Conservation (phyloP, 2,329 filamentous ascomycete species). For the Pleoardoris graminearum region DNA sequence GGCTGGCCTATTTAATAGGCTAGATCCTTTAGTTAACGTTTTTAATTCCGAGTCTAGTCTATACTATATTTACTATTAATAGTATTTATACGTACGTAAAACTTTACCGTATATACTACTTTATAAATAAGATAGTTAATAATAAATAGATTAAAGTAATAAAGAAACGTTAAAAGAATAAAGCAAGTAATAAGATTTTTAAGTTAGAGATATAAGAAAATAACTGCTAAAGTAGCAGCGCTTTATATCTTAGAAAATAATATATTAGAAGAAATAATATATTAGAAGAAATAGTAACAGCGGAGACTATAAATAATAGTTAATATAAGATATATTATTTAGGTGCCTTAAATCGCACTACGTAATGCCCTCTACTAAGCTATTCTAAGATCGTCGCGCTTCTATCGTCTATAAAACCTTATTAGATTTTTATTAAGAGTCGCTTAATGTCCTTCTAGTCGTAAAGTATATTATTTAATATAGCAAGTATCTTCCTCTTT, state of each 20-base stretch:
- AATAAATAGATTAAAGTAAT: too few relatives aligned
- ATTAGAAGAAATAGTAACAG: too few relatives aligned
- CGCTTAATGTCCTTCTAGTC: slow-evolving; percentile 6
- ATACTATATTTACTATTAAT: too few relatives aligned
- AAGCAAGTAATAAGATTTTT: slow-evolving; percentile 4
- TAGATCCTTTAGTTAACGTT: too few relatives aligned
- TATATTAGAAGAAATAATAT: not conserved
- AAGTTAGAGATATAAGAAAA: not conserved
- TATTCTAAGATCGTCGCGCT: slow-evolving; percentile 2
- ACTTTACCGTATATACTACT: too few relatives aligned
- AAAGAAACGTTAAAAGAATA: not conserved
- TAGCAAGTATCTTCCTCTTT: slow-evolving; percentile 7
- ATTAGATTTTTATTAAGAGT: slow-evolving; percentile 9
- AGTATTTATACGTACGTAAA: too few relatives aligned
- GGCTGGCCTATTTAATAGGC: too few relatives aligned
- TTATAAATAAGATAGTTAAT: too few relatives aligned
- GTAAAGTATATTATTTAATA: slow-evolving; percentile 2
- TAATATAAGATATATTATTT: not conserved
- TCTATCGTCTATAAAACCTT: not conserved
- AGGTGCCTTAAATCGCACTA: not conserved
- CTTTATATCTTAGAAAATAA: not conserved
- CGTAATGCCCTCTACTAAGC: not conserved
- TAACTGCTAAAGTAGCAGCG: slow-evolving; percentile 1
- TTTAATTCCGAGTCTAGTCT: too few relatives aligned
- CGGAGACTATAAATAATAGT: not conserved